Evolutionary conservation across 805 yeast genomes (phyloP).

Genomic region (Suhomyces sp.): DNA sequence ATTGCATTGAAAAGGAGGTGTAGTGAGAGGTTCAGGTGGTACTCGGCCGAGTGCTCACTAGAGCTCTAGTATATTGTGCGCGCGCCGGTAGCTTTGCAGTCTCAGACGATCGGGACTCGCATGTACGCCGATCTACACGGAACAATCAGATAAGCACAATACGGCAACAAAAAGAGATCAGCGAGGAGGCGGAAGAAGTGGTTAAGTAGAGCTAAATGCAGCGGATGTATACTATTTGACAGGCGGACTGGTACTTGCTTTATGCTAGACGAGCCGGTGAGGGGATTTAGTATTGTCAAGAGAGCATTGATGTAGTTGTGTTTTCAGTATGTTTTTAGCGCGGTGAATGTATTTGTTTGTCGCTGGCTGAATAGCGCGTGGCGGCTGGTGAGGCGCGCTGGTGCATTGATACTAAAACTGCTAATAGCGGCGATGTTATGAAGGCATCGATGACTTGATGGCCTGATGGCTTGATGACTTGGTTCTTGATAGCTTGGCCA

Average conservation of each 20-base stretch:
- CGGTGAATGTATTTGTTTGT: neutral
- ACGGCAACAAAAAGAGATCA: neutral
- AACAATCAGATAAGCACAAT: neutral
- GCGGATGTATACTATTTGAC: neutral
- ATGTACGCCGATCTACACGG: neutral
- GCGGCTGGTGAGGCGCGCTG: neutral
- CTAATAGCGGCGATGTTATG: neutral
- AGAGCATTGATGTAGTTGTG: neutral
- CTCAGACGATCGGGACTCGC: neutral
- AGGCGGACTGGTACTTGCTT: neutral
- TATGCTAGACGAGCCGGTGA: neutral
- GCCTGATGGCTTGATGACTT: neutral
- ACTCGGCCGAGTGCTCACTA: too few species aligned
- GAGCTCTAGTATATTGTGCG: neutral
- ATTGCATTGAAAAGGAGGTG: too few species aligned
- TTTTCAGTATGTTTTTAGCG: neutral
- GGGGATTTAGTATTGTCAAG: neutral
- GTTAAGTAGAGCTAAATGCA: neutral
- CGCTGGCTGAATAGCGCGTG: neutral
- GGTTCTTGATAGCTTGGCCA: too few species aligned
- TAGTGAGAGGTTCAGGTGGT: too few species aligned
- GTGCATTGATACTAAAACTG: neutral
- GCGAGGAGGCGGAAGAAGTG: neutral
- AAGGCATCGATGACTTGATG: too few species aligned
- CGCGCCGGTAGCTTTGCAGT: neutral